These are phyloP conservation scores for Pezicula carpinea DNA, from an alignment of 2,329 filamentous ascomycete genomes.

Conservation along the genomic window DNA sequence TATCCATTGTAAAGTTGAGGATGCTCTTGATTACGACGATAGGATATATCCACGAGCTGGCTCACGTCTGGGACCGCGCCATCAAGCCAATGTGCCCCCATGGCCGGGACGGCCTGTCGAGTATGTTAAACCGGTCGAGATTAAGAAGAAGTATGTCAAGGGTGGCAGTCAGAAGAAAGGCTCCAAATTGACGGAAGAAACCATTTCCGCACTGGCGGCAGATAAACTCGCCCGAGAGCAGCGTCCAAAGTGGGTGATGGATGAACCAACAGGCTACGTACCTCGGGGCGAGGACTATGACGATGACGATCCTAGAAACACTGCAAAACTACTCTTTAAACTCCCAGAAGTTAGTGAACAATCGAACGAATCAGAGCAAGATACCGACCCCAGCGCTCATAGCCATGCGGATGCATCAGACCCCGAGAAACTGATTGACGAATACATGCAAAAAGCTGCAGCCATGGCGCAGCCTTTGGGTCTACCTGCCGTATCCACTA, in stretches of 20 bases:
- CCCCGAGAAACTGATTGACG: slow-evolving; percentile 55
- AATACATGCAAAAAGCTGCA: slow-evolving; percentile 61
- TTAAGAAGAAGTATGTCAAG: slow-evolving; percentile 71
- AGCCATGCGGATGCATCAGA: slow-evolving; percentile 26
- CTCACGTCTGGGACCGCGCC: slow-evolving; percentile 83
- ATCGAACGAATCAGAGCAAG: slow-evolving; percentile 33
- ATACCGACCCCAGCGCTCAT: slow-evolving; percentile 30
- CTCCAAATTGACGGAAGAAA: slow-evolving; percentile 73
- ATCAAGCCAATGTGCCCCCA: slow-evolving; percentile 79
- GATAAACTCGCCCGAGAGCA: slow-evolving; percentile 76
- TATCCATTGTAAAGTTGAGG: slow-evolving; percentile 91
- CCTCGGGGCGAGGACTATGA: slow-evolving; percentile 73
- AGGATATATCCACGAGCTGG: slow-evolving; percentile 94
- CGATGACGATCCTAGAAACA: slow-evolving; percentile 68
- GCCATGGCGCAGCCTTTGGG: slow-evolving; percentile 58
- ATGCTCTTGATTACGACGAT: slow-evolving; percentile 94
- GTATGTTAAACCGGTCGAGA: slow-evolving; percentile 82
- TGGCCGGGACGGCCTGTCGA: slow-evolving; percentile 89
- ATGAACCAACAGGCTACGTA: slow-evolving; percentile 83
- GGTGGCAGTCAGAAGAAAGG: slow-evolving; percentile 65
- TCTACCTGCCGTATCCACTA: slow-evolving; percentile 74
- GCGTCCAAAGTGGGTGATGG: slow-evolving; percentile 88
- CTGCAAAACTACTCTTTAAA: slow-evolving; percentile 73
- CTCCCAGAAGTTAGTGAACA: slow-evolving; percentile 53
- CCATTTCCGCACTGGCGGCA: slow-evolving; percentile 71